These are phyloP conservation scores for Carex myosuroides DNA, from an alignment of 176 grass and related monocot species.

Conservation along the genomic window DNA sequence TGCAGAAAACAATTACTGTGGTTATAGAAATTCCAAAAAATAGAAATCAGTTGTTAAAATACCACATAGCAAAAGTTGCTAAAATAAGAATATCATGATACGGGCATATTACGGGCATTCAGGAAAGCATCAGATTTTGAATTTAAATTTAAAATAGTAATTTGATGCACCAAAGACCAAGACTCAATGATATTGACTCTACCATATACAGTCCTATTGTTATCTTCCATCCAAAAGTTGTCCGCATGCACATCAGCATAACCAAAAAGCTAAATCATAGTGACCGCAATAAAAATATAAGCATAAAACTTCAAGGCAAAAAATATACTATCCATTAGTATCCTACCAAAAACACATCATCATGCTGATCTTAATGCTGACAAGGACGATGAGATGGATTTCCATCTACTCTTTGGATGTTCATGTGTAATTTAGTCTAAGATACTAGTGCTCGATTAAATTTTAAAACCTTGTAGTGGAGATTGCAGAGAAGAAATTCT, in stretches of 20 bases:
- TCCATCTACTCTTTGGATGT: neutral
- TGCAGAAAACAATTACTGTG: constrained; percentile 21
- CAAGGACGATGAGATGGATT: neutral
- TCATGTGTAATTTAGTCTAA: neutral
- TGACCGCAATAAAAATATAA: no score
- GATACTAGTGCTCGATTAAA: neutral
- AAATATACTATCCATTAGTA: no score
- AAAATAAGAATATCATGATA: neutral
- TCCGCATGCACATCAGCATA: neutral
- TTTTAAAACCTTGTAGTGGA: constrained; percentile 66
- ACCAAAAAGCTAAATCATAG: neutral
- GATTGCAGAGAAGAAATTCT: constrained; percentile 60
- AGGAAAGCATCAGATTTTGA: neutral
- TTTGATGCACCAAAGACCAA: neutral
- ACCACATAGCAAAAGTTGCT: neutral
- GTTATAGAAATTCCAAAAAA: neutral
- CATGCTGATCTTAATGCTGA: neutral
- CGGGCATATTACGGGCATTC: neutral
- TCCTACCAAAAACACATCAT: no score
- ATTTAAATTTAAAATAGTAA: neutral
- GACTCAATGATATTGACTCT: no score
- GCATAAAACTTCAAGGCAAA: no score
- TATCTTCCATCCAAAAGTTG: neutral
- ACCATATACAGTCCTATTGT: no score
- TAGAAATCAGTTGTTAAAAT: neutral